Conservation (phyloP, 176 grass and related monocot species). For the Pharus latifolius region DNA sequence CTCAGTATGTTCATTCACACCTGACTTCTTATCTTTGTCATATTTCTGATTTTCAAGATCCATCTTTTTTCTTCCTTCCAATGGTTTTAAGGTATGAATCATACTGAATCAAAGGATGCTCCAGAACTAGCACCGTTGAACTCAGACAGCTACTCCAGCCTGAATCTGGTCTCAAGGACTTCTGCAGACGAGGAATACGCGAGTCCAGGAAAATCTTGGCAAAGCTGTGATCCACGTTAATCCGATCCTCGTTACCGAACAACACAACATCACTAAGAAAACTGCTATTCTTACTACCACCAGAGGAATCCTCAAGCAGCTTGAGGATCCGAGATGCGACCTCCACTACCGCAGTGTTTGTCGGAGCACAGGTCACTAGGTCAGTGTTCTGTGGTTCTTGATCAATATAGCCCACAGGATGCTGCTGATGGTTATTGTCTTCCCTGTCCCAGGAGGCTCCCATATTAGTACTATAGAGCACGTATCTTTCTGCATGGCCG, state of each 20-base stretch:
- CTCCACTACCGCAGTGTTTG: conserved; percentile 64
- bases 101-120: conserved; percentile 34
- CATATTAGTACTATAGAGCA: conserved; percentile 42
- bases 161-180: conserved; percentile 21
- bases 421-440: conserved; percentile 69
- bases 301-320: background rate
- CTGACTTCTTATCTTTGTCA: background rate
- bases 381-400: conserved; percentile 36
- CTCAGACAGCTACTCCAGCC: conserved; percentile 31
- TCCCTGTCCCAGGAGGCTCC: conserved; percentile 71
- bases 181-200: conserved; percentile 11
- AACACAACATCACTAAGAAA: conserved; percentile 41
- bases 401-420: conserved; percentile 38
- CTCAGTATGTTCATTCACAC: background rate
- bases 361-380: conserved; percentile 64
- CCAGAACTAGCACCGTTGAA: conserved; percentile 34
- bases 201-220: conserved; percentile 34
- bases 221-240: conserved; percentile 17
- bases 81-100: background rate
- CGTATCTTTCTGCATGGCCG: background rate
- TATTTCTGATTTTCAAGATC: background rate
- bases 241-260: conserved; percentile 53
- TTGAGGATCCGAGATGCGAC: conserved; percentile 35
- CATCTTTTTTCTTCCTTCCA: background rate
- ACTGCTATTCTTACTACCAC: background rate